These are phyloP conservation scores for Mycena vulgaris DNA, from an alignment of 768 basidiomycete genomes.

Conservation along the genomic window DNA sequence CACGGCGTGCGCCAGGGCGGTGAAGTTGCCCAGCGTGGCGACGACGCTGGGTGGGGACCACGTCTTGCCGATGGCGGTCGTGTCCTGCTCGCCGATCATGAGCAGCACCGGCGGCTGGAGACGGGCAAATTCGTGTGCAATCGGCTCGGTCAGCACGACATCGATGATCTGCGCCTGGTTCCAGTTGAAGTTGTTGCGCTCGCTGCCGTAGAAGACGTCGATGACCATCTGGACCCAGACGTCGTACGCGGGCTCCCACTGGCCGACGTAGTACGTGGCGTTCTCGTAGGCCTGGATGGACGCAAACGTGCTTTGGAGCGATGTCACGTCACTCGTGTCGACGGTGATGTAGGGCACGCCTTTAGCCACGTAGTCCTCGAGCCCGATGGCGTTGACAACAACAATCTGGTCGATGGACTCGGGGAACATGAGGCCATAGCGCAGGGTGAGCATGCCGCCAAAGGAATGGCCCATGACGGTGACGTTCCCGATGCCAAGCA, in stretches of 20 bases:
- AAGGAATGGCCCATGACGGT: constrained; percentile 28
- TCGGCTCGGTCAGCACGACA: constrained; percentile 17
- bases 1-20: constrained; percentile 16
- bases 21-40: constrained; percentile 23
- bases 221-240: constrained; percentile 24
- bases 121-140: constrained; percentile 21
- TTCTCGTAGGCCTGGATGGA: constrained; percentile 25
- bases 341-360: constrained; percentile 27
- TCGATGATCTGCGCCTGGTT: constrained; percentile 29
- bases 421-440: constrained; percentile 32
- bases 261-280: constrained; percentile 27
- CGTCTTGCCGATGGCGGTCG: constrained; percentile 27
- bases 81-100: constrained; percentile 27
- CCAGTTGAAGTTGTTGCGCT: constrained; percentile 15
- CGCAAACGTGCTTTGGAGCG: constrained; percentile 16
- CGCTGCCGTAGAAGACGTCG: constrained; percentile 26
- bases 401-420: constrained; percentile 20
- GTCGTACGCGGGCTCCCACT: constrained; percentile 24
- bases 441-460: constrained; percentile 23
- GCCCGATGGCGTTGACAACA: constrained; percentile 17
- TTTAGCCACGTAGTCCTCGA: constrained; percentile 27
- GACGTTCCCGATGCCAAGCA: constrained; percentile 22
- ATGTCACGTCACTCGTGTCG: constrained; percentile 14
- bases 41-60: constrained; percentile 21
- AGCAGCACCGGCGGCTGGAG: constrained; percentile 20